Conservation (phyloP, 495 filamentous ascomycete species). For the Aspergillus ostianus region DNA sequence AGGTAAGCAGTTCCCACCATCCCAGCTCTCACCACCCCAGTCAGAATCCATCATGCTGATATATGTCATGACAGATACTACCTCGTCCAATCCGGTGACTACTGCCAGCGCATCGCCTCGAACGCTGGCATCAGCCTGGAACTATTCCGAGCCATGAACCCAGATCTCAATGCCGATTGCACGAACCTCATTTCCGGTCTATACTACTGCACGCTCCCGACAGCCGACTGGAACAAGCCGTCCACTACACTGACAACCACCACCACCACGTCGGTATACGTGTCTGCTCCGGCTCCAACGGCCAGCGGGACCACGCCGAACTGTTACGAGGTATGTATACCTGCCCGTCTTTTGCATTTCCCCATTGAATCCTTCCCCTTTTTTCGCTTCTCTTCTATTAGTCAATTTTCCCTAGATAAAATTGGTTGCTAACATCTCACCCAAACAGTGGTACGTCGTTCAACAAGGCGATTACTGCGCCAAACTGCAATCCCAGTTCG, state of each 20-base stretch:
- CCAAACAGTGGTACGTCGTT: constrained; percentile 13
- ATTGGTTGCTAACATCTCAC: no score
- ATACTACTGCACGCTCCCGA: constrained; percentile 12
- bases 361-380: no score
- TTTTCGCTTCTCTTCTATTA: no score
- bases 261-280: not conserved
- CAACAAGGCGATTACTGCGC: constrained; percentile 12
- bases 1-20: no score
- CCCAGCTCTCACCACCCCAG: no score
- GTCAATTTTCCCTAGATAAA: no score
- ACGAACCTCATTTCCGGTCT: constrained; percentile 14
- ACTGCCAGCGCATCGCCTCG: constrained; percentile 10
- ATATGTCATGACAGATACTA: constrained; percentile 2
- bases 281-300: not conserved
- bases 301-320: not conserved
- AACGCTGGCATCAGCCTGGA: constrained; percentile 6
- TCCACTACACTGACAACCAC: constrained; percentile 5
- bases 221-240: constrained; percentile 9
- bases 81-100: constrained; percentile 8
- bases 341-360: not conserved
- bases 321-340: not conserved
- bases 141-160: constrained; percentile 15
- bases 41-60: no score
- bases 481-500: constrained; percentile 3
- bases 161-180: constrained; percentile 11